Conservation (phyloP, 495 filamentous ascomycete genomes). For the Immersiella caudata region DNA sequence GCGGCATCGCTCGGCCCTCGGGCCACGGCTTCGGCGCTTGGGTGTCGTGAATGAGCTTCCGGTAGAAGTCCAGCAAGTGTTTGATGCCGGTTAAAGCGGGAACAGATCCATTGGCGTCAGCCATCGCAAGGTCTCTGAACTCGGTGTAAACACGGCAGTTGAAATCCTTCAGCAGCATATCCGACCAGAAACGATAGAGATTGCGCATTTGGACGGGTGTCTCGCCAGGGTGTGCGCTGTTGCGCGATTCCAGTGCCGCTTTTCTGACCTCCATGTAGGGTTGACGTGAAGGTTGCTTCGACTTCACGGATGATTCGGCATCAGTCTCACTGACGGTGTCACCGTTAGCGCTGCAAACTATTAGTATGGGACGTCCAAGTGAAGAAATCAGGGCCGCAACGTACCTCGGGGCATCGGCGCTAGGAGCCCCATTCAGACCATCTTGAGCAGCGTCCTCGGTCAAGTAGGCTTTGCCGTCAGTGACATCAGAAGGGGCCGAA, state of each 20-base stretch:
- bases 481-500: conserved; percentile 13
- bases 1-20: conserved; percentile 30
- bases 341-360: conserved; percentile 19
- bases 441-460: not conserved
- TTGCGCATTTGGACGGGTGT: conserved; percentile 60
- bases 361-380: not conserved
- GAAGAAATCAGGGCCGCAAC: not conserved
- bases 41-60: conserved; percentile 30
- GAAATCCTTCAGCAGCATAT: conserved; percentile 75
- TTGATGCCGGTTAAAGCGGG: conserved; percentile 30
- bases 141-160: conserved; percentile 79
- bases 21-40: conserved; percentile 37
- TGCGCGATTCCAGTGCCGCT: conserved; percentile 61
- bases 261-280: conserved; percentile 58
- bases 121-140: conserved; percentile 70
- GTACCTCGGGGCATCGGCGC: conserved; percentile 15
- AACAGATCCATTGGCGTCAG: conserved; percentile 55
- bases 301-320: conserved; percentile 18
- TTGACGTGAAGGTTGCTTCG: conserved; percentile 46
- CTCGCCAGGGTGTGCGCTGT: conserved; percentile 49
- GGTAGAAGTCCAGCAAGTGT: conserved; percentile 34
- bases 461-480: not conserved
- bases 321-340: conserved; percentile 19
- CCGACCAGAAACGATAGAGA: conserved; percentile 79
- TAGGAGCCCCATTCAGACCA: conserved; percentile 11